Percentiles rank a stretch among this genome's conserved stretches.
Conservation (phyloP, 2,329 filamentous ascomycete species). For the Pseudocercospora macadamiae region DNA sequence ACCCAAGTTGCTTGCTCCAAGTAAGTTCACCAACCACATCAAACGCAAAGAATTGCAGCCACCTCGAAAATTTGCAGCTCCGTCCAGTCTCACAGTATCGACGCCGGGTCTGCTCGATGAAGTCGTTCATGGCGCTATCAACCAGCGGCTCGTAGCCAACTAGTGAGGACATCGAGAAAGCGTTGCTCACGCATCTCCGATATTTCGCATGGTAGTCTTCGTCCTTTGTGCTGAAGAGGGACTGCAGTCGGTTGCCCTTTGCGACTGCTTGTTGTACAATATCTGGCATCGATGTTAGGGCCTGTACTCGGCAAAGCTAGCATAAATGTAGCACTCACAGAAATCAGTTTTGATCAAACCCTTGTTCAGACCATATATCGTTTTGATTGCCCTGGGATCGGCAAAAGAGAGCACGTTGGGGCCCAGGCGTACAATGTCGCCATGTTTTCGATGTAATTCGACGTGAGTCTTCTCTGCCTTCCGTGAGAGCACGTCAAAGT, state of each 20-base stretch:
- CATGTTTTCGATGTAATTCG: conserved; percentile 69
- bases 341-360: conserved; percentile 81
- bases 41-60: conserved; percentile 81
- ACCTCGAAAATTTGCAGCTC: conserved; percentile 67
- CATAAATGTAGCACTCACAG: conserved; percentile 41
- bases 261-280: conserved; percentile 74
- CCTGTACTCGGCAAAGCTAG: not conserved
- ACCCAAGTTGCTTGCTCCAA: conserved; percentile 74
- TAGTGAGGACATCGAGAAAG: conserved; percentile 76
- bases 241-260: conserved; percentile 68
- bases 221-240: conserved; percentile 75
- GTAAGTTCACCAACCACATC: conserved; percentile 80
- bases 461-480: conserved; percentile 70
- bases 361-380: conserved; percentile 81
- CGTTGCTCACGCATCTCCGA: conserved; percentile 73
- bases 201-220: conserved; percentile 76
- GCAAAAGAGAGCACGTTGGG: conserved; percentile 75
- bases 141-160: conserved; percentile 81
- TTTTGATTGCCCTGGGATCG: conserved; percentile 71
- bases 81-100: conserved; percentile 46
- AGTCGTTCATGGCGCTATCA: conserved; percentile 72
- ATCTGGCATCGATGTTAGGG: conserved; percentile 40
- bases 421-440: conserved; percentile 73
- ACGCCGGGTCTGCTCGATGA: conserved; percentile 58
- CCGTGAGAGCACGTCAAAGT: conserved; percentile 67